Base-by-base conservation (phyloP, 2,329 filamentous ascomycete species). In the Phaeoacremonium minimum region DNA sequence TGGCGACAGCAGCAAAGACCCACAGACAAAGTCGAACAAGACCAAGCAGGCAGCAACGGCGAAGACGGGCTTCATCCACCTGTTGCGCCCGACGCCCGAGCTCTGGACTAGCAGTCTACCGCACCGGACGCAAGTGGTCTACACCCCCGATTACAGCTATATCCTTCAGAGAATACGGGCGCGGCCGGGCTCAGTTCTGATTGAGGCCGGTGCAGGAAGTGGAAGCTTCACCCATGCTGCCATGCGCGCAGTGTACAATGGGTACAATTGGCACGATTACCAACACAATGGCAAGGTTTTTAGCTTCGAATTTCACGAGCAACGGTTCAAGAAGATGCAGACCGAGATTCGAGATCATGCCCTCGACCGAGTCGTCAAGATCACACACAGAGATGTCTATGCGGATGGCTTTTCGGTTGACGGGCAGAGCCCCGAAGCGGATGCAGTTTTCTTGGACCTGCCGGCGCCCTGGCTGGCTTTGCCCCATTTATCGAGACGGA, bases 141-240 rank as follows among this genome's bases (percentile, higher is more conserved):
- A 93, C 57, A 90, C 85, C 0, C 85, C 86, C 13, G 87, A 93
- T 57, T 90, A 89, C 62, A 90, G 86, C 64, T 93, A 89, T 54
- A 79, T 93, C 33, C 67, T 93, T 9, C 85, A 90, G 50, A 73
- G 85, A 20, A 74, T 93, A 50, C 75, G 84, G 19, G 85, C 83
- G 5, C 68, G 84, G 15, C 87, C 87, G 0, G 87, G 87, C 5
- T 75, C 78, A 31, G 74, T 72, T 15, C 66, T 93, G 22, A 89
- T 93, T 37, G 87, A 93, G 58, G 87, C 87, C 4, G 87, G 87
- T 19, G 82, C 85, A 2, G 87, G 87, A 6, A 90, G 85, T 53
- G 87, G 87, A 7, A 89, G 84, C 50, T 93, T 93, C 50, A 90
- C 85, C 1, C 87, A 93, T 54, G 87, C 87, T 4, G 77, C 85